Evolutionary conservation across 768 basidiomycete genomes (phyloP), one percentile per base, ranked within the genome.

Genomic region (Collybiopsis luxurians): DNA sequence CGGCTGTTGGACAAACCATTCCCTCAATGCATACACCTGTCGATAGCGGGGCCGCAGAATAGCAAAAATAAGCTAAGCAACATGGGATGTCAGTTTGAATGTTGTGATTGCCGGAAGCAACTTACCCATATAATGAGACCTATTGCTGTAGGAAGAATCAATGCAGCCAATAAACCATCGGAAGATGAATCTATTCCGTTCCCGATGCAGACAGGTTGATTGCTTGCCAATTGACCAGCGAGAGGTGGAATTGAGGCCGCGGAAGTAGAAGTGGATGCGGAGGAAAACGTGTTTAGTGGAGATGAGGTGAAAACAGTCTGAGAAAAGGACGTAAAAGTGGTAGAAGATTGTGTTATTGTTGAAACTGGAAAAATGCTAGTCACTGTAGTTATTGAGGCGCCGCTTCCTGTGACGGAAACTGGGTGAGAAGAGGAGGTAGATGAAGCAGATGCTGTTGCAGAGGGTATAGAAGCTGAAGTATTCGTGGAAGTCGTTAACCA

Each of bases 1-100:
- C 88, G 81, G 80, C 69, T 76, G 80, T 45, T 80, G 83, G 15
- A 86, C 79, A 67, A 92, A 92, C 89, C 89, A 92, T 65, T 90
- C 87, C 64, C 89, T 74, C 47, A 86, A 67, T 19, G 74, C 86
- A 62, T 90, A 92, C 13, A 92, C 65, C 72, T 90, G 86, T 55
- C 88, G 81, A 63, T 83, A 85, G 53, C 79, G 83, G 13, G 89
- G 88, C 39, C 89, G 78, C 21, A 89, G 60, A 45, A 85, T 69
- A 24, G 85, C 89, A 68, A 92, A 92, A 43, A 83, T 59, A 46
- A 85, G 66, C 89, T 90, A 59, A 4, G 43, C 47, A 30, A 40
- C n/a, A n/a, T n/a, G n/a, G n/a, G 61, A 26, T 55, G 44, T 34
- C 21, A 19, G 43, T n/a, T n/a, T n/a, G n/a, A n/a, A n/a, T n/a